Evolutionary conservation across 2,329 filamentous ascomycete genomes (phyloP), one percentile per base, ranked within the genome.

Genomic region (Hymenoscyphus albidus): DNA sequence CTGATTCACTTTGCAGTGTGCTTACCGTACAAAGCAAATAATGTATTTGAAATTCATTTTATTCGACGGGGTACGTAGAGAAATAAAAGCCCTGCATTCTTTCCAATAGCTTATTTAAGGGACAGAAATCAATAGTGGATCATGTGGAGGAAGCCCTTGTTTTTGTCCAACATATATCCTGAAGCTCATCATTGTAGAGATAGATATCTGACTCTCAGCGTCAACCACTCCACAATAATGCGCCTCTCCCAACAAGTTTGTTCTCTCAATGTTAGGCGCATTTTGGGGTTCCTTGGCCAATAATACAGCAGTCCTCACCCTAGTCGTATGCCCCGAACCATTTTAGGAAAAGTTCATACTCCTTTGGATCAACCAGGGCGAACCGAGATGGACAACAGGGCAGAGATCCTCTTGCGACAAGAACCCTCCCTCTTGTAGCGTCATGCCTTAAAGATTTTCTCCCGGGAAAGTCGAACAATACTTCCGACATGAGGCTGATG

Each of bases 401-500:
- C 35, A 35, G 35, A 35, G 9, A 35, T 51, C 22, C 44, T 51
- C 44, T 22, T 51, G 44, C 44, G 44, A 51, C 14, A 22, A 51
- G 18, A 22, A 18, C 9, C n/a, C 10, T 18, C 22, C 22, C 10
- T 18, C 22, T 22, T 51, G 44, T 18, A 18, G 44, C 9, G 44
- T 18, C n/a, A 51, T 51, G 18, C 44, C 44, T 18, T 51, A 51
- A n/a, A 18, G 22, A n/a, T 27, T 35, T 27, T 57, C 13, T 35
- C 10, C 59, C 31, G 42, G 42, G 42, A 51, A 51, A 9, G 14
- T 27, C 13, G 18, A 27, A 14, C 18, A 35, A 16, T 61, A 31
- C 59, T 51, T 51, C 59, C 44, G 59, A 48, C 22, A 51, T 61
- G 59, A 61, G 59, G 59, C 59, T 61, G 59, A 61, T 54, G 39